These are phyloP conservation scores for Parmelia sp. DNA, from an alignment of 495 filamentous ascomycete species.

Conservation along the genomic window DNA sequence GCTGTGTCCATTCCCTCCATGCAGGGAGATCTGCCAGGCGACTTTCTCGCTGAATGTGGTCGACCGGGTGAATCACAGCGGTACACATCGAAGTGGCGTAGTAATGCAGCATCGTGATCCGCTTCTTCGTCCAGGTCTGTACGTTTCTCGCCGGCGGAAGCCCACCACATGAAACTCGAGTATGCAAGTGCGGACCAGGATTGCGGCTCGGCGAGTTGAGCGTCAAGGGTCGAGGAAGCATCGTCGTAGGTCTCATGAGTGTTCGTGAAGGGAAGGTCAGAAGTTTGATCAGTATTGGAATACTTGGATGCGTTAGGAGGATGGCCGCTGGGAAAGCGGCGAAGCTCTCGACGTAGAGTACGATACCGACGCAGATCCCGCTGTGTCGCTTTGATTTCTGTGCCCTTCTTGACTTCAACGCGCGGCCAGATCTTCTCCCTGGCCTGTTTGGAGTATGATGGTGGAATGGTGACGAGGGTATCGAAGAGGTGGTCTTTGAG, in stretches of 20 bases:
- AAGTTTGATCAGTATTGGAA: conserved; percentile 15
- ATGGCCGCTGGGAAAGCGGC: conserved; percentile 39
- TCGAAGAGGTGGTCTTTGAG: conserved; percentile 85
- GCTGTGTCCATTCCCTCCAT: conserved; percentile 13
- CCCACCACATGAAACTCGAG: conserved; percentile 96
- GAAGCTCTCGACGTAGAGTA: conserved; percentile 61
- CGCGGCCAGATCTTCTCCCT: conserved; percentile 62
- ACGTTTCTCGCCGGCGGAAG: conserved; percentile 81
- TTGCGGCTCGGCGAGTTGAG: conserved; percentile 60
- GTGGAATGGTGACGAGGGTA: conserved; percentile 72
- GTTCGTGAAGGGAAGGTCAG: conserved; percentile 9
- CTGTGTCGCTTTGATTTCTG: conserved; percentile 76
- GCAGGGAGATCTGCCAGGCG: conserved; percentile 32
- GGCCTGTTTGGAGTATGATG: conserved; percentile 52
- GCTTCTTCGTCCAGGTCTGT: conserved; percentile 36
- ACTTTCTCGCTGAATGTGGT: conserved; percentile 16
- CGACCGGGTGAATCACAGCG: conserved; percentile 28
- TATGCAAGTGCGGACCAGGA: conserved; percentile 92
- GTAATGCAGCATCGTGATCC: conserved; percentile 33
- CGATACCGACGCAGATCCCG: conserved; percentile 77
- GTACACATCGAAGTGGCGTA: conserved; percentile 36
- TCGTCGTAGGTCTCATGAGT: conserved; percentile 31
- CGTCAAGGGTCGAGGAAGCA: conserved; percentile 34
- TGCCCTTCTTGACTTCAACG: conserved; percentile 56
- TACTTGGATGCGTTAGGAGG: conserved; percentile 40